Evolutionary conservation across 2,329 filamentous ascomycete genomes (phyloP).

Genomic region (Arthroderma sp.): DNA sequence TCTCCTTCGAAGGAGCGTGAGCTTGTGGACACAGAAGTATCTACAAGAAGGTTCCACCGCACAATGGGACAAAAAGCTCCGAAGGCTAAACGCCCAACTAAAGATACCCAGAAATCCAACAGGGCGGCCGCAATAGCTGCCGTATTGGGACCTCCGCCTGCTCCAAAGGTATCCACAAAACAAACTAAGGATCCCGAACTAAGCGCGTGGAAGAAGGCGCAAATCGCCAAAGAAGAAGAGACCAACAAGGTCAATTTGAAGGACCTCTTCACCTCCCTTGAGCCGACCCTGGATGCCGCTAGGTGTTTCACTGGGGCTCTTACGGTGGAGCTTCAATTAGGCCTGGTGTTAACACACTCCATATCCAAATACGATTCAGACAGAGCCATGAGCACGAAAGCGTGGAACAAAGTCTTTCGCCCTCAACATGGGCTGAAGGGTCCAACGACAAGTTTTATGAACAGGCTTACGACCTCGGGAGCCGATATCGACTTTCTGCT

Average conservation of each 20-base stretch:
- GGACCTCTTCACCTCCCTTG: conserved; percentile 18
- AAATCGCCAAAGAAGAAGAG: conserved; percentile 5
- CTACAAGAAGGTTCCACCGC: conserved; percentile 15
- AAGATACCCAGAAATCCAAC: conserved; percentile 12
- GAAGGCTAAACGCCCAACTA: conserved; percentile 12
- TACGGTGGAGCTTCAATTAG: conserved; percentile 25
- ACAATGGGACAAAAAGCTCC: conserved; percentile 21
- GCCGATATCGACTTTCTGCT: conserved; percentile 28
- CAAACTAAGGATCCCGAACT: not conserved
- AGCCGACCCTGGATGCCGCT: conserved; percentile 21
- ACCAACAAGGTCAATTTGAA: conserved; percentile 9
- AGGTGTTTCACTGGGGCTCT: conserved; percentile 24
- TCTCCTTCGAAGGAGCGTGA: not conserved
- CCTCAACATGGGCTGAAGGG: conserved; percentile 15
- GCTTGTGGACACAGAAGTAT: conserved; percentile 10
- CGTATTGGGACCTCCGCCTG: conserved; percentile 15
- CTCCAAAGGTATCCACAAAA: conserved; percentile 1
- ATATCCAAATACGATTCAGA: conserved; percentile 15
- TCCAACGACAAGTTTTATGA: conserved; percentile 23
- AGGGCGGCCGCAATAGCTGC: conserved; percentile 19
- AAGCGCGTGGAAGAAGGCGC: conserved; percentile 8
- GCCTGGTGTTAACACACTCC: conserved; percentile 21
- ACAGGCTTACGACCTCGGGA: conserved; percentile 27
- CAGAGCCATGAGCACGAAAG: conserved; percentile 11
- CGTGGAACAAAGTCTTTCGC: conserved; percentile 23